Base-by-base conservation (phyloP, 2,329 filamentous ascomycete species). In the Aureobasidium sp. region DNA sequence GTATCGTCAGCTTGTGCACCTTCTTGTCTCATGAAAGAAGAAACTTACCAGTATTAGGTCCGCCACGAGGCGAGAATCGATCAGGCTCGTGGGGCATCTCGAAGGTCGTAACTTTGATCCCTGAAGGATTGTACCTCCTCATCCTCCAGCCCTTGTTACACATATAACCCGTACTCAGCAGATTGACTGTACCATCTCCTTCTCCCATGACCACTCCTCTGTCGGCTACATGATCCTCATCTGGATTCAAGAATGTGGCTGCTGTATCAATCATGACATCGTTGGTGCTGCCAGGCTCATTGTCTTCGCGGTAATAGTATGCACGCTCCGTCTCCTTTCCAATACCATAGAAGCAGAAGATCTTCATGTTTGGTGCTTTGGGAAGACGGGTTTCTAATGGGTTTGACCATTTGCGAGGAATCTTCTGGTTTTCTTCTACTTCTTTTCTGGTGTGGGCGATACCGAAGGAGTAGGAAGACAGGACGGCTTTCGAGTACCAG, bases 61-160 rank as follows among this genome's bases (percentile, higher is more conserved):
- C 85, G 46, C 85, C 85, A 5, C 94, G 80, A 0, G 94, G 91
- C 68, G 87, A 93, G 74, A 97, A 99, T 20, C 90, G 79, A 68
- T 97, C 93, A 1, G 94, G 94, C 70, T 97, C 92, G 71, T 99
- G 94, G 1, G 87, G 89, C 94, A 99, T 99, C 78, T 99, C 94
- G 64, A 88, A 91, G 0, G 92, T 89, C 44, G 86, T 95, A 65
- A 99, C 79, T 69, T 91, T 85, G 36, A 87, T 83, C 1, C 87
- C 87, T 0, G 91, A 88, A 0, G 94, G 94, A 70, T 99, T 99
- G 73, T 95, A 99, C 39, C 94, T 84, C 75, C 91, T 91, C 75
- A 97, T 89, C 63, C 87, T 86, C 94, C 94, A 99, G 3, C 94
- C 94, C 69, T 88, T 91, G 68, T 91, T 88, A 74, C 94, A 99